These are phyloP conservation scores for Daldinia caldariorum DNA, from an alignment of 495 filamentous ascomycete species.

Conservation along the genomic window DNA sequence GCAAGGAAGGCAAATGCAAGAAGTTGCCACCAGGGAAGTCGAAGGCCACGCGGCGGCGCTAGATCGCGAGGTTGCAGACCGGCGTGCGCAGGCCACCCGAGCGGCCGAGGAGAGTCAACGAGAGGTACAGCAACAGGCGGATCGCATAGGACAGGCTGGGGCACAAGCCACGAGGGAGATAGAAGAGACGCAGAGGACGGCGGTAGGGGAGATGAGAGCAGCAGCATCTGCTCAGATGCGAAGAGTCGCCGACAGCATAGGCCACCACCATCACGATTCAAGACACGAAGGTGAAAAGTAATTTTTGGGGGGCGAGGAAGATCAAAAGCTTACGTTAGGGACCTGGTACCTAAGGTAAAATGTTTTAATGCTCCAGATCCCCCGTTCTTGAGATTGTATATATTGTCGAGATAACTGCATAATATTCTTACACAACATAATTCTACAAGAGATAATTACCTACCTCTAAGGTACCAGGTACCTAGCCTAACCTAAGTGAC, in stretches of 20 bases:
- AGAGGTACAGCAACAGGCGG: conserved; percentile 10
- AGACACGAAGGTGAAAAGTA: conserved; percentile 17
- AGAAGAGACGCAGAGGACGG: conserved; percentile 26
- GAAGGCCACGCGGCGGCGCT: conserved; percentile 26
- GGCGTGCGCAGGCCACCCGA: conserved; percentile 21
- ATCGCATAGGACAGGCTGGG: conserved; percentile 21
- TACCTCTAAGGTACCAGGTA: too few relatives aligned
- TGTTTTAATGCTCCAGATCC: conserved; percentile 24
- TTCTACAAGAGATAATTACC: not conserved
- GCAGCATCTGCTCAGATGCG: conserved; percentile 30
- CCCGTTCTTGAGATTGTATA: conserved; percentile 13
- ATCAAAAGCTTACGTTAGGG: too few relatives aligned
- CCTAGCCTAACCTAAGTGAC: not conserved
- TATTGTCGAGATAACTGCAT: conserved; percentile 12
- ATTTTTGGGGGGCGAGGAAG: not conserved
- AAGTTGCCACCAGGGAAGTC: conserved; percentile 21
- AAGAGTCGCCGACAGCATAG: conserved; percentile 28
- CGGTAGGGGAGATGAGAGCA: conserved; percentile 25
- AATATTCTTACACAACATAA: not conserved
- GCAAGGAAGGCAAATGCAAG: conserved; percentile 34
- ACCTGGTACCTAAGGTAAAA: too few relatives aligned
- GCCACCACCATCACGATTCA: conserved; percentile 30
- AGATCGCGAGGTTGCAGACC: conserved; percentile 30
- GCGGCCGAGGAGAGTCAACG: conserved; percentile 28
- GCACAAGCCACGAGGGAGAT: conserved; percentile 24